These are phyloP conservation scores for Tetracentron sinense DNA, from an alignment of 164 flowering plant species.

Conservation along the genomic window DNA sequence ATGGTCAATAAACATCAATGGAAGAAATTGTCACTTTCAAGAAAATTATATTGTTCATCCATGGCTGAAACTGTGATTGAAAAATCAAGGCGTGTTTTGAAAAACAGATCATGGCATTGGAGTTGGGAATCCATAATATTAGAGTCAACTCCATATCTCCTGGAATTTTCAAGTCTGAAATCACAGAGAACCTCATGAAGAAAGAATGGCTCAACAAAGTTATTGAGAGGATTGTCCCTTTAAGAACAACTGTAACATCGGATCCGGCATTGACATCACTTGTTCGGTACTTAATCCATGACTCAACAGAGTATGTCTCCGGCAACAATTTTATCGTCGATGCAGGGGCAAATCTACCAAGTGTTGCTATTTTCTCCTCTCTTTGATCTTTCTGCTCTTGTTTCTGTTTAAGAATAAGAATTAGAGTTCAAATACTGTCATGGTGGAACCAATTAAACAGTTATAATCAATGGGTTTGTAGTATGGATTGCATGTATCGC, in stretches of 20 bases:
- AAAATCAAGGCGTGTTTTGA: neutral
- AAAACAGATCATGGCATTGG: constrained; percentile 1
- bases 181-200: constrained; percentile 3
- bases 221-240: neutral
- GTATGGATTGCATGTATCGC: no score
- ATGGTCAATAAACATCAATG: no score
- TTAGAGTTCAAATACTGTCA: no score
- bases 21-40: no score
- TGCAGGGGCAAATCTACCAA: neutral
- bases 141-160: constrained; percentile 1
- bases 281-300: constrained; percentile 4
- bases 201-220: constrained; percentile 1
- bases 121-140: neutral
- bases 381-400: neutral
- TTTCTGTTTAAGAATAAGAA: neutral
- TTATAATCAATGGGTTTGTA: no score
- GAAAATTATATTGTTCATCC: neutral
- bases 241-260: neutral
- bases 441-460: no score
- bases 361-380: constrained; percentile 3
- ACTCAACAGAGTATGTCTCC: neutral
- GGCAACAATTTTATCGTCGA: constrained; percentile 3
- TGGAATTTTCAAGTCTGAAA: constrained; percentile 3
- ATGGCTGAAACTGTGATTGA: neutral
- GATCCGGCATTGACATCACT: constrained; percentile 8